Conservation (phyloP, 768 basidiomycete species). For the Rhizopogon vinicolor region DNA sequence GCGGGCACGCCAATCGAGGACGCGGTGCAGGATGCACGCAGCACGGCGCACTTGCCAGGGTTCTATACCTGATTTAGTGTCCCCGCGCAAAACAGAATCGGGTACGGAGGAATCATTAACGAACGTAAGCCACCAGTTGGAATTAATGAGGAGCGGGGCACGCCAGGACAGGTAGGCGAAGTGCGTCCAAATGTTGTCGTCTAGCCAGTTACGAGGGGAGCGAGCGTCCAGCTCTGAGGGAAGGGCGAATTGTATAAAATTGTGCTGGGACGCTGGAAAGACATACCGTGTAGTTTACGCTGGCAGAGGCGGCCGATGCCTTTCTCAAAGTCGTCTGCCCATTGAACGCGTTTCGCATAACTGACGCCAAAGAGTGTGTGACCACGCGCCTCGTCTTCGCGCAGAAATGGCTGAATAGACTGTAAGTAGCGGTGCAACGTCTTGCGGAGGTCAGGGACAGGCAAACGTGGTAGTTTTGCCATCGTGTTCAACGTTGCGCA, state of each 20-base stretch:
- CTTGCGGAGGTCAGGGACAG: conserved; percentile 72
- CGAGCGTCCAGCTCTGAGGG: conserved; percentile 42
- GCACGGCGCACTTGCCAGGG: conserved; percentile 85
- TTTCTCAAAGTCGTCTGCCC: conserved; percentile 64
- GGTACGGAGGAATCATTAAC: conserved; percentile 68
- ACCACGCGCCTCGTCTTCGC: conserved; percentile 64
- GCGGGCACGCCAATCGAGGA: conserved; percentile 67
- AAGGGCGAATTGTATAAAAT: too few species aligned
- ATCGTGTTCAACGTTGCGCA: not conserved
- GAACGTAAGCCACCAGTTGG: conserved; percentile 95
- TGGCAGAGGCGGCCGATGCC: conserved; percentile 70
- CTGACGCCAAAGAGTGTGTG: conserved; percentile 48
- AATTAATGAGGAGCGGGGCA: conserved; percentile 80
- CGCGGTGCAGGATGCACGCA: conserved; percentile 72
- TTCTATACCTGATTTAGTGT: conserved; percentile 39
- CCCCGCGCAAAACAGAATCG: conserved; percentile 20
- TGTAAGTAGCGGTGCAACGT: conserved; percentile 76
- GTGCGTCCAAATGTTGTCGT: conserved; percentile 89
- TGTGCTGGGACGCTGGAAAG: not conserved
- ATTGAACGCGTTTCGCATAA: conserved; percentile 48
- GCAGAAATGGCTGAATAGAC: conserved; percentile 74
- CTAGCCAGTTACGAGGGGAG: conserved; percentile 90
- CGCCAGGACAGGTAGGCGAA: conserved; percentile 89
- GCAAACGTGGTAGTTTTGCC: conserved; percentile 58
- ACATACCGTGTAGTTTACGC: conserved; percentile 67